phyloP scores from a whole-genome alignment of 1,139 yeast species.

The Martiniozyma asiatica region DNA sequence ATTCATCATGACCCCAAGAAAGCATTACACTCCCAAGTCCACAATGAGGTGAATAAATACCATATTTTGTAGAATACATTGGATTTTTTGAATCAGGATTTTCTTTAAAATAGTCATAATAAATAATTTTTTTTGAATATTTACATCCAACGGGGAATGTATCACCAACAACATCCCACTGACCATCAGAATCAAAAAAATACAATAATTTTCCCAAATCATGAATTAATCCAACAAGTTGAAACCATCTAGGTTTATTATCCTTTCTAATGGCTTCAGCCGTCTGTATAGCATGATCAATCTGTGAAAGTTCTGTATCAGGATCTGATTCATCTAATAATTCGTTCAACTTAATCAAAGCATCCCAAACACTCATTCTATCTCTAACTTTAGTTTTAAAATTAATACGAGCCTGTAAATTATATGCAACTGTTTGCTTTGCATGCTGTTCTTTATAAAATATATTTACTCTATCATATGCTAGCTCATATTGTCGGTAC shows the following conservation, averaged over 20 bases:
- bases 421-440: slow-evolving; percentile 62
- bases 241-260: slow-evolving; percentile 66
- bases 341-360: slow-evolving; percentile 48
- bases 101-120: slow-evolving; percentile 43
- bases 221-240: slow-evolving; percentile 59
- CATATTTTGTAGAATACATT: slow-evolving; percentile 52
- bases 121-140: slow-evolving; percentile 48
- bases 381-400: slow-evolving; percentile 57
- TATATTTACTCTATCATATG: slow-evolving; percentile 55
- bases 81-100: slow-evolving; percentile 58
- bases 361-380: slow-evolving; percentile 63
- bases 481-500: slow-evolving; percentile 58
- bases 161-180: slow-evolving; percentile 79
- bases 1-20: slow-evolving; percentile 75
- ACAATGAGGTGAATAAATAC: slow-evolving; percentile 53
- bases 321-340: slow-evolving; percentile 65
- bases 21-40: slow-evolving; percentile 63
- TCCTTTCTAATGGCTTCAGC: slow-evolving; percentile 65
- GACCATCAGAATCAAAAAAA: slow-evolving; percentile 61
- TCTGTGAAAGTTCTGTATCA: slow-evolving; percentile 62
- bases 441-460: slow-evolving; percentile 61
- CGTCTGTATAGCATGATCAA: slow-evolving; percentile 66
- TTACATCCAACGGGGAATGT: slow-evolving; percentile 68
- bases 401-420: slow-evolving; percentile 58
- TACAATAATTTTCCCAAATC: slow-evolving; percentile 60